Evolutionary conservation across 2,329 filamentous ascomycete species (phyloP), one percentile per base, ranked within the genome.

Genomic region (Trichophyton benhamiae): DNA sequence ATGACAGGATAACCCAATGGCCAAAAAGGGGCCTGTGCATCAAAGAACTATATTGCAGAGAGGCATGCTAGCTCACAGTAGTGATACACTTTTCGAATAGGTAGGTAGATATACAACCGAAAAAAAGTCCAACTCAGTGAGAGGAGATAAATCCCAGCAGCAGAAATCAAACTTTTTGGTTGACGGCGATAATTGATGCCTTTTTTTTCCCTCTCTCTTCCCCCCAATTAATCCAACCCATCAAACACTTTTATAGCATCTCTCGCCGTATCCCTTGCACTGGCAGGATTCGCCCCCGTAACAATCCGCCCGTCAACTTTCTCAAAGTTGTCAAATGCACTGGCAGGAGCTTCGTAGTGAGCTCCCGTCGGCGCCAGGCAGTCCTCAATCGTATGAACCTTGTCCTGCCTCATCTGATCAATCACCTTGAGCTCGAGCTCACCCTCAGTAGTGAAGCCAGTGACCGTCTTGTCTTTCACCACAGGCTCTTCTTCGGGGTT

Each of bases 211-310:
- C n/a, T n/a, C n/a, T n/a, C n/a, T n/a, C n/a, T n/a, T n/a, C n/a
- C n/a, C n/a, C 6, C 6, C 27, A 52, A 25, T 52, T 46, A 62
- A 30, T 53, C 44, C 38, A 61, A 38, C 48, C 64, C 64, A 15
- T 77, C 69, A 63, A 76, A 78, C 4, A 69, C 73, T 36, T 70
- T 68, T 17, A 77, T 72, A 1, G 68, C 72, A 57, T 75, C 75
- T 57, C 68, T 66, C 8, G 74, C 75, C 36, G 74, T 76, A 7
- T 72, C 73, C 9, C 59, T 64, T 6, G 76, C 71, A 64, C 76
- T 78, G 6, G 72, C 71, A 3, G 76, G 75, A 65, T 77, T 78
- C 65, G 72, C 69, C 1, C 76, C 76, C 15, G 74, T 78, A 41
- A 78, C 69, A 15, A 78, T 64, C 36, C 64, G 62, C 5, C 59